These are phyloP conservation scores for Cronartium quercuum DNA, from an alignment of 1,284 basidiomycete species.

Conservation along the genomic window DNA sequence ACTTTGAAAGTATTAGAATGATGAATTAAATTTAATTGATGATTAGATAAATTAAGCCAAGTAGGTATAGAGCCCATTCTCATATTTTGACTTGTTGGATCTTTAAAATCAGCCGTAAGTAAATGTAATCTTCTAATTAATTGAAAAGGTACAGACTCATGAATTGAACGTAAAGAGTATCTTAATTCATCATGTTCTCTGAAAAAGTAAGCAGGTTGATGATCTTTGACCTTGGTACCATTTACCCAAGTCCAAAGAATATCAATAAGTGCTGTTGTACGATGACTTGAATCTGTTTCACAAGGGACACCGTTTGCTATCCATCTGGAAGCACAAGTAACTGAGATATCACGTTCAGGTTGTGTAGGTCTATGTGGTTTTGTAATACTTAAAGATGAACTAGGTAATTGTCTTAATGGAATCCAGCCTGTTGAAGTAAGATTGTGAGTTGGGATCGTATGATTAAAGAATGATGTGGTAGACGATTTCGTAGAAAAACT, in stretches of 20 bases:
- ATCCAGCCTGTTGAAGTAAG: too few species aligned
- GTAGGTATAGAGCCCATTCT: neutral
- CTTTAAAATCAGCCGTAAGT: neutral
- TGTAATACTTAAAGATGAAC: too few species aligned
- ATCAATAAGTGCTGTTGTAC: constrained; percentile 3
- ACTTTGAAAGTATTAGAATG: neutral
- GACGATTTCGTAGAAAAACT: too few species aligned
- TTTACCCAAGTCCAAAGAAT: constrained; percentile 35
- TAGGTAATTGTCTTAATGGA: too few species aligned
- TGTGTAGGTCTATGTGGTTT: too few species aligned
- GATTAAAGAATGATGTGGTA: too few species aligned
- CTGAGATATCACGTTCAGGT: too few species aligned
- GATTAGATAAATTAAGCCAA: neutral
- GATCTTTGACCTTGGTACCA: neutral
- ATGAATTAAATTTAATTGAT: neutral
- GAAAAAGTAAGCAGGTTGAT: neutral
- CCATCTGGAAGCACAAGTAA: too few species aligned
- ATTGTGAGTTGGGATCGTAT: too few species aligned
- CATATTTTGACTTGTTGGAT: neutral
- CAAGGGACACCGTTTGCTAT: neutral
- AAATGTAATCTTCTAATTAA: neutral
- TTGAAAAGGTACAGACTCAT: neutral
- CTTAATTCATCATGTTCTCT: constrained; percentile 33
- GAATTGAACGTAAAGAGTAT: neutral
- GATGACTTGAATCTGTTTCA: too few species aligned